These are phyloP conservation scores for Leccinellum albellum DNA, from an alignment of 768 basidiomycete genomes.

Conservation along the genomic window DNA sequence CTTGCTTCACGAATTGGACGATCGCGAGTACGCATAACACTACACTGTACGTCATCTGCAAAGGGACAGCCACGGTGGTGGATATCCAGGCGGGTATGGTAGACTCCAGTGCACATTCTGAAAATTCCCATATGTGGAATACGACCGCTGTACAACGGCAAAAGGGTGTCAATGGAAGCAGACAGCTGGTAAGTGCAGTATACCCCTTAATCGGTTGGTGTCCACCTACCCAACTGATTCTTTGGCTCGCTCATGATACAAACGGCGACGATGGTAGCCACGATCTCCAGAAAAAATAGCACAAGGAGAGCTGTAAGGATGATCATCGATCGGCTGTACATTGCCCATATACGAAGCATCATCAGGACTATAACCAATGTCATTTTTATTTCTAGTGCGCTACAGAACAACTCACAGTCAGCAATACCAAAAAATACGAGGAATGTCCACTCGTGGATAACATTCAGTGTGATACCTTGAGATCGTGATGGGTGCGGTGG, in stretches of 20 bases:
- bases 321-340: background rate
- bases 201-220: background rate
- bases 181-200: background rate
- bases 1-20: background rate
- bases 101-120: background rate
- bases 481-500: background rate
- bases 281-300: background rate
- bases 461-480: background rate
- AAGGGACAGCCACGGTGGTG: background rate
- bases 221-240: background rate
- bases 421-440: background rate
- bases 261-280: background rate
- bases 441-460: background rate
- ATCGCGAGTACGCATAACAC: background rate
- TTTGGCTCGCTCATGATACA: background rate
- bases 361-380: background rate
- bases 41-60: background rate
- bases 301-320: background rate
- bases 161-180: background rate
- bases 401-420: background rate
- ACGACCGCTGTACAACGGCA: background rate
- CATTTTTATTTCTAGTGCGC: background rate
- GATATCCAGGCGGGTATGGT: background rate
- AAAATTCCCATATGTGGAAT: background rate
- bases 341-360: background rate